Percentiles rank a stretch among this genome's conserved stretches.
These are phyloP conservation scores for Neostapfia colusana DNA, from an alignment of 176 grass and related monocot genomes.

Conservation along the genomic window DNA sequence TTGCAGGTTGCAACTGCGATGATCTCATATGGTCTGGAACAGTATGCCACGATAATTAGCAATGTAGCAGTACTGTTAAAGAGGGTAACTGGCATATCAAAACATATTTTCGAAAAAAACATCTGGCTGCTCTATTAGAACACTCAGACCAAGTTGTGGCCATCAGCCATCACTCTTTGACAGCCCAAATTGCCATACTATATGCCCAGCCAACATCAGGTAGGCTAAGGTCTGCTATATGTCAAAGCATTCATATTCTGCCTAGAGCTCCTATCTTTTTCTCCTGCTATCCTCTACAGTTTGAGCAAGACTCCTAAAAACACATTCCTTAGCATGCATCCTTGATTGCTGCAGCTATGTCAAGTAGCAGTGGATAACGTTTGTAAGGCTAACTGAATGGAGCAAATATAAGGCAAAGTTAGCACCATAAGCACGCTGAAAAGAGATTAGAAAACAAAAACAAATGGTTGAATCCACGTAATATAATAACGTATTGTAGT, in stretches of 20 bases:
- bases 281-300: conserved; percentile 16
- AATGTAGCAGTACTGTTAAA: neutral
- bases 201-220: conserved; percentile 31
- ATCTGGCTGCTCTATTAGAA: conserved; percentile 17
- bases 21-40: conserved; percentile 79
- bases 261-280: neutral
- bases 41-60: neutral
- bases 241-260: neutral
- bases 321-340: neutral
- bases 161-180: neutral
- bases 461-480: neutral
- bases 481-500: neutral
- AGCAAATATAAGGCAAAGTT: neutral
- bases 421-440: neutral
- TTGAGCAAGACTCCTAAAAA: neutral
- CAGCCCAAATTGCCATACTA: neutral
- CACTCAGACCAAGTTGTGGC: neutral
- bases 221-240: neutral
- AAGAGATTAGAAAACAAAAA: neutral
- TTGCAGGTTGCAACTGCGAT: conserved; percentile 89
- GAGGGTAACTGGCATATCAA: neutral
- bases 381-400: neutral
- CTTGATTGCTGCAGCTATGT: neutral
- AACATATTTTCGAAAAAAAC: neutral
- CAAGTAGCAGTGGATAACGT: neutral